phyloP scores from a whole-genome alignment of 2,329 filamentous ascomycete genomes.

The Alternaria brassicicola region DNA sequence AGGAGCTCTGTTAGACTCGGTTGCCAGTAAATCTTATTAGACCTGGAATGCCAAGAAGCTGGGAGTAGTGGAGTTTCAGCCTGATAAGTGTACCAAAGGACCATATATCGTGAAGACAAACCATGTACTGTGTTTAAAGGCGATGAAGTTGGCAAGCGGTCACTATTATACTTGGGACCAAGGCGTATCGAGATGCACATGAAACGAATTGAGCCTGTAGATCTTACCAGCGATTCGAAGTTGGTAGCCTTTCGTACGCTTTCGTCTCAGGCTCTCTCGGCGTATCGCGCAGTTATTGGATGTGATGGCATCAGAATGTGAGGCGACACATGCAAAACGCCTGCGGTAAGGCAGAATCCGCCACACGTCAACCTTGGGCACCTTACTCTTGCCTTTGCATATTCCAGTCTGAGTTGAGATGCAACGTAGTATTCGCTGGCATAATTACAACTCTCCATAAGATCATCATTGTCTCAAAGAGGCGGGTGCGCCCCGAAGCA shows the following conservation, averaged over 20 bases:
- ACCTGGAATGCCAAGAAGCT: background rate
- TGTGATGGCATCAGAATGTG: no score
- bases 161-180: background rate
- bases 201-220: background rate
- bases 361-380: background rate
- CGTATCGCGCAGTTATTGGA: slow-evolving; percentile 1
- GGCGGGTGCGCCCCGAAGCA: background rate
- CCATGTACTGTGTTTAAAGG: background rate
- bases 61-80: background rate
- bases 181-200: background rate
- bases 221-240: background rate
- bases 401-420: background rate
- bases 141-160: background rate
- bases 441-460: background rate
- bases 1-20: background rate
- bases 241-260: background rate
- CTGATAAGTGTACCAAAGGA: background rate
- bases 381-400: no score
- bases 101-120: background rate
- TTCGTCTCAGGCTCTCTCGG: background rate
- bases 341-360: background rate
- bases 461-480: background rate
- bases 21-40: background rate
- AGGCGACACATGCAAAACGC: background rate
- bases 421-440: background rate